Evolutionary conservation across 2,329 filamentous ascomycete genomes (phyloP).

Genomic region (Sporothrix euskadiensis): DNA sequence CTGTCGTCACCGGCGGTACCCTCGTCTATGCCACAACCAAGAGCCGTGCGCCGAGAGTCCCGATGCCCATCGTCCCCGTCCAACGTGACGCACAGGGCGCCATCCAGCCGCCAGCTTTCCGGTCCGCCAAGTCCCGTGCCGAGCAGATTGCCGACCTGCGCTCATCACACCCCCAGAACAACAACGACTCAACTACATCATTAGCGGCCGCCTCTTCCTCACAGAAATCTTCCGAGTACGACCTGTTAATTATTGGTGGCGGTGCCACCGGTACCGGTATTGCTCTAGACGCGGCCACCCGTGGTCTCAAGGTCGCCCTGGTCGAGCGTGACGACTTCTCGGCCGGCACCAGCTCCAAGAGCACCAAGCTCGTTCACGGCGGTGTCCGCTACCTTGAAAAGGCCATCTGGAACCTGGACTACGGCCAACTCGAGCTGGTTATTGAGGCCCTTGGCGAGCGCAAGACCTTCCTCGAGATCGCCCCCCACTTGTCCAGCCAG

Average conservation of each 20-base stretch:
- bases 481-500: constrained; percentile 77
- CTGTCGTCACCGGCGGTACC: constrained; percentile 21
- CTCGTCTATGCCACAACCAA: constrained; percentile 13
- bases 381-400: constrained; percentile 85
- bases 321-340: constrained; percentile 84
- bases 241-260: constrained; percentile 75
- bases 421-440: constrained; percentile 77
- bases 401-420: constrained; percentile 82
- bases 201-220: constrained; percentile 31
- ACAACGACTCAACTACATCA: constrained; percentile 20
- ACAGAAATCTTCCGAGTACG: constrained; percentile 57
- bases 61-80: constrained; percentile 26
- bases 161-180: neutral
- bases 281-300: constrained; percentile 76
- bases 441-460: constrained; percentile 80
- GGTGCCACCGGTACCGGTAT: constrained; percentile 80
- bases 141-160: constrained; percentile 28
- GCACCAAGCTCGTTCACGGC: constrained; percentile 83
- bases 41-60: neutral
- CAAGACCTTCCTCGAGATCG: constrained; percentile 80
- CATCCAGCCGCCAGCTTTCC: constrained; percentile 26
- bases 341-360: constrained; percentile 80
- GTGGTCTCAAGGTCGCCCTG: constrained; percentile 75
- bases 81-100: constrained; percentile 25
- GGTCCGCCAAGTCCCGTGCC: constrained; percentile 19